These are phyloP conservation scores for Phalaenopsis aphrodite DNA, from an alignment of 106 monocot genomes.

Conservation along the genomic window DNA sequence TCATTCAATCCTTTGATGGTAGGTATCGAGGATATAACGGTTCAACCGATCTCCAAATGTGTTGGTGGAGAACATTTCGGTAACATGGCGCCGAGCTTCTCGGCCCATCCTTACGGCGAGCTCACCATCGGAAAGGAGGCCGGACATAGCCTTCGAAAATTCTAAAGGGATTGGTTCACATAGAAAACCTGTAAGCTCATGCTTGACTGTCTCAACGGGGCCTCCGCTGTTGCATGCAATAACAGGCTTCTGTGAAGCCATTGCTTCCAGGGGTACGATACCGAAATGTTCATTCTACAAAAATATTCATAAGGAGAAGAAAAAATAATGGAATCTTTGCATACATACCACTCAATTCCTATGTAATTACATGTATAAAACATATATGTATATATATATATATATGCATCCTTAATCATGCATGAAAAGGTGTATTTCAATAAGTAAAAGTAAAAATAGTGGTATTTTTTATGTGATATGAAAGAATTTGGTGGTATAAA, in stretches of 20 bases:
- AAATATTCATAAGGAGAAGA: background rate
- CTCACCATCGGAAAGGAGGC: constrained; percentile 25
- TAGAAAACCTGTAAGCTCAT: constrained; percentile 63
- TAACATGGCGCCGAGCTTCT: constrained; percentile 47
- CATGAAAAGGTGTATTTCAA: too few relatives aligned
- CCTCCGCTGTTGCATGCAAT: constrained; percentile 94
- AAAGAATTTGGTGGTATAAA: too few relatives aligned
- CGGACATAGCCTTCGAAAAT: constrained; percentile 48
- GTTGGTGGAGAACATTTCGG: constrained; percentile 43
- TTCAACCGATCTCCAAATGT: constrained; percentile 53
- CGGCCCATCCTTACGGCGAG: constrained; percentile 53
- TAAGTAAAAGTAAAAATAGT: too few relatives aligned
- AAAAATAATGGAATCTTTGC: too few relatives aligned
- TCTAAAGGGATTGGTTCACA: constrained; percentile 42
- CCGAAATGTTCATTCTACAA: constrained; percentile 84
- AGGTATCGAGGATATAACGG: constrained; percentile 34
- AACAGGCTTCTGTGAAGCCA: constrained; percentile 77
- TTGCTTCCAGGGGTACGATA: constrained; percentile 89
- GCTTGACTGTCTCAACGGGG: constrained; percentile 55
- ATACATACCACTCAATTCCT: too few relatives aligned
- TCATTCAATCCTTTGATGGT: constrained; percentile 47
- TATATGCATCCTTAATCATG: too few relatives aligned
- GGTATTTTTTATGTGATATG: too few relatives aligned
- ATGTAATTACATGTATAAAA: too few relatives aligned
- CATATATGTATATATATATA: too few relatives aligned